These are phyloP conservation scores for Termitomyces eurrhizus DNA, from an alignment of 768 basidiomycete genomes.

Conservation along the genomic window DNA sequence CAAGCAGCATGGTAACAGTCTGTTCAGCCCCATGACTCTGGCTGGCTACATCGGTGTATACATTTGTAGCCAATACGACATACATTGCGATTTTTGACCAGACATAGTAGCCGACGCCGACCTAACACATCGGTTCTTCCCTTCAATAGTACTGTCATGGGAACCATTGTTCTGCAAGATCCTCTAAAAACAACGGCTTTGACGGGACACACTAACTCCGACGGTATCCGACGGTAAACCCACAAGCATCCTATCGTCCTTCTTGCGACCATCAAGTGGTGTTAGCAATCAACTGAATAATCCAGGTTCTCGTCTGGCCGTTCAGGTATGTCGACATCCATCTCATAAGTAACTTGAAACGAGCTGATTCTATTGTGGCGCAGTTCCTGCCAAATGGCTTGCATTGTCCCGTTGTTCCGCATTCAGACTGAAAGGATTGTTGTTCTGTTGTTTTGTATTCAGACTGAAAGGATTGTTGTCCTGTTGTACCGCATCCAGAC, in stretches of 20 bases:
- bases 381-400: not conserved
- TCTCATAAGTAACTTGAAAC: not conserved
- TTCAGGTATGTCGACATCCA: too few relatives aligned
- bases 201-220: not conserved
- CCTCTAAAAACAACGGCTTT: not conserved
- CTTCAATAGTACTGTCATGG: not conserved
- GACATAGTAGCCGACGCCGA: not conserved
- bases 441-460: conserved; percentile 7
- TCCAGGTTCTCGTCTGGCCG: too few relatives aligned
- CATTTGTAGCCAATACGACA: not conserved
- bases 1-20: not conserved
- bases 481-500: conserved; percentile 1
- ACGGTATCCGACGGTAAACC: not conserved
- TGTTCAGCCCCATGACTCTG: not conserved
- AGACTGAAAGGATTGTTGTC: not conserved
- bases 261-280: not conserved
- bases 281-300: not conserved
- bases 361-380: not conserved
- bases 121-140: not conserved
- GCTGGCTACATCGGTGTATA: not conserved
- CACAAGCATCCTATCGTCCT: not conserved
- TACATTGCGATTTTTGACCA: not conserved
- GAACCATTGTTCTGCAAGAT: not conserved
- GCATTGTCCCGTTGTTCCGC: not conserved
- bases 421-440: not conserved